phyloP scores from a whole-genome alignment of 352 stramenopile species.

The Globisporangium viniferum region DNA sequence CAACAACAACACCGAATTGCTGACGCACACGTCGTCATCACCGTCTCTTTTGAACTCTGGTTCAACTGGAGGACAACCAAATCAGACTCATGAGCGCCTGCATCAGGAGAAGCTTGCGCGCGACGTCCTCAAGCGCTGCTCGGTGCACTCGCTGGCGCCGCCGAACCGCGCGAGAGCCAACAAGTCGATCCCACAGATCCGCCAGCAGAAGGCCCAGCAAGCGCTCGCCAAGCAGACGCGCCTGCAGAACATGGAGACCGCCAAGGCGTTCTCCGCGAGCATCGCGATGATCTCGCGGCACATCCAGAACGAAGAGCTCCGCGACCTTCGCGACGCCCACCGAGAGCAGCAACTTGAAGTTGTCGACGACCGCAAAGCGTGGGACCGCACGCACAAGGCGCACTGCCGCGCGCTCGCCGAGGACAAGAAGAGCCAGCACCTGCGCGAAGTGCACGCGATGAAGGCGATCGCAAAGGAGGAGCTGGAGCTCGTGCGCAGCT shows the following conservation, averaged over 20 bases:
- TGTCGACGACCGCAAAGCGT: constrained; percentile 46
- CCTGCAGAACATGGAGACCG: constrained; percentile 43
- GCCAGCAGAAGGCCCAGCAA: constrained; percentile 30
- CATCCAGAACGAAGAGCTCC: constrained; percentile 63
- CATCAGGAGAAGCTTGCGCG: constrained; percentile 35
- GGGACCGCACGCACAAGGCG: constrained; percentile 41
- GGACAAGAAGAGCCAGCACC: constrained; percentile 34
- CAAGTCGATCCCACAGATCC: constrained; percentile 26
- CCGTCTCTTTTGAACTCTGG: background rate
- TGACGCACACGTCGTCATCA: background rate
- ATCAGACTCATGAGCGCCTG: constrained; percentile 23
- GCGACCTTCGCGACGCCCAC: constrained; percentile 38
- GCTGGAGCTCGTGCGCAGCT: constrained; percentile 36
- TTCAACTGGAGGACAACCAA: background rate
- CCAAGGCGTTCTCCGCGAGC: constrained; percentile 58
- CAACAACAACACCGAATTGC: background rate
- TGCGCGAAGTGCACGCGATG: constrained; percentile 56
- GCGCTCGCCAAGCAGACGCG: constrained; percentile 27
- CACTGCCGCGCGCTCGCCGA: constrained; percentile 54
- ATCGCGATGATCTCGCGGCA: constrained; percentile 78
- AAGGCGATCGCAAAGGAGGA: constrained; percentile 57
- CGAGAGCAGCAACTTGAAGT: constrained; percentile 38
- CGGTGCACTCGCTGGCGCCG: constrained; percentile 25
- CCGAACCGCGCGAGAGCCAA: constrained; percentile 30
- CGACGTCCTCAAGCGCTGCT: constrained; percentile 29